phyloP scores from a whole-genome alignment of 176 grass and related monocot genomes.

The Elymus sibiricus region DNA sequence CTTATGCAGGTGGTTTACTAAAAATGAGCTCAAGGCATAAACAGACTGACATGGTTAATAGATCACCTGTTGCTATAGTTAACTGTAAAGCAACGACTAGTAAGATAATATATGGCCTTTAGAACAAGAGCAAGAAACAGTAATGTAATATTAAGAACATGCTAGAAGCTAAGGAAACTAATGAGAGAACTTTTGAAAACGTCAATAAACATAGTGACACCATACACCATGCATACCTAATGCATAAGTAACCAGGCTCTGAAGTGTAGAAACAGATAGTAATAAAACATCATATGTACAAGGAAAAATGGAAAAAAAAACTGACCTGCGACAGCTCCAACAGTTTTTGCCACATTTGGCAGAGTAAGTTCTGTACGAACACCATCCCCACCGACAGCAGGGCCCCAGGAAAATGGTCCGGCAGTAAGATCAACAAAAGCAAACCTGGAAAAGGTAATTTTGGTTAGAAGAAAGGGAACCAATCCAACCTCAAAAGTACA shows the following conservation, averaged over 20 bases:
- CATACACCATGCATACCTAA: not conserved
- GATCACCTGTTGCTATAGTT: not conserved
- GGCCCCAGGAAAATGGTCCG: constrained; percentile 94
- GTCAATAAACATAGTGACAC: not conserved
- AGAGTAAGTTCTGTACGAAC: constrained; percentile 93
- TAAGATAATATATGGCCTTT: not conserved
- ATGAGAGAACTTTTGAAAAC: not conserved
- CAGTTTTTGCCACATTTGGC: constrained; percentile 77
- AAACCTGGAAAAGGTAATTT: constrained; percentile 62
- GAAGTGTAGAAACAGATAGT: constrained; percentile 6
- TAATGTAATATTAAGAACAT: not conserved
- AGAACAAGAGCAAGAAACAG: not conserved
- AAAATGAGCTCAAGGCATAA: not conserved
- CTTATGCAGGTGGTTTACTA: not conserved
- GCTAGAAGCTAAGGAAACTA: not conserved
- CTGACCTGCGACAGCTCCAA: constrained; percentile 74
- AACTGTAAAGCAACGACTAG: not conserved
- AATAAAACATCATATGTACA: not conserved
- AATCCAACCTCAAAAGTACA: constrained; percentile 4
- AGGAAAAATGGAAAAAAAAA: not conserved
- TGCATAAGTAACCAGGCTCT: not conserved
- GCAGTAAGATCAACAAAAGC: constrained; percentile 97
- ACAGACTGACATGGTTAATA: not conserved
- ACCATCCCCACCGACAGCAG: constrained; percentile 92
- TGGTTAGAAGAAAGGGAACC: constrained; percentile 15